Evolutionary conservation across 495 filamentous ascomycete genomes (phyloP), one percentile per base, ranked within the genome.

Genomic region (Trichoderma virens): DNA sequence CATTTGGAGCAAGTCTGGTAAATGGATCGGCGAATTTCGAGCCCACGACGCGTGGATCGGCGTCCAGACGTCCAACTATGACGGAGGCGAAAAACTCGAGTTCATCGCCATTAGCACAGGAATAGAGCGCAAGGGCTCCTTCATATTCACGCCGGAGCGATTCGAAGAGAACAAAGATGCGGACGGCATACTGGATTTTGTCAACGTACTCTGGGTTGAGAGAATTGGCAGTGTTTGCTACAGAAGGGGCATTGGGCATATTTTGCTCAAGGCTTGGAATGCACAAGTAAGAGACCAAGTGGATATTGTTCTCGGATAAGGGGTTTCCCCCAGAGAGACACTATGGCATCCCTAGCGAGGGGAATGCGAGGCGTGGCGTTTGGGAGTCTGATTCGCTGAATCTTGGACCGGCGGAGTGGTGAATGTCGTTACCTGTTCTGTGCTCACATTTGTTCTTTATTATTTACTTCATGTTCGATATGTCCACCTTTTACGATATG

Each of bases 61-160:
- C 63, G 23, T 65, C 9, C 32, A 60, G 32, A 34, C 32, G n/a
- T 65, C 63, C 51, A 65, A 65, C 63, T 65, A 65, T 25, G 63
- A 65, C 14, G 63, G 63, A 56, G 63, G 28, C 25, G 63, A 65
- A 32, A 35, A 23, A 34, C 63, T 65, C 63, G 63, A 65, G 14
- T 65, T 65, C 56, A 45, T 65, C 63, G 63, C 63, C 54, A 60
- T 65, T 2, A 60, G 51, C 31, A 59, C 63, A 14, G 63, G 51
- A 6, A 56, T 35, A 31, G 63, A 65, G 63, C 63, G 63, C 23
- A 35, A 59, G 31, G 63, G 63, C 63, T 35, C 68, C 56, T 39
- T 73, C 54, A 14, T 73, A 60, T 54, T 73, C 67, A 25, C 68
- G 56, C 16, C 67, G 31, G 51, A 75, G 35, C 11, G 43, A 7